Conservation (phyloP, 768 basidiomycete species). For the Sarcodon sp. region DNA sequence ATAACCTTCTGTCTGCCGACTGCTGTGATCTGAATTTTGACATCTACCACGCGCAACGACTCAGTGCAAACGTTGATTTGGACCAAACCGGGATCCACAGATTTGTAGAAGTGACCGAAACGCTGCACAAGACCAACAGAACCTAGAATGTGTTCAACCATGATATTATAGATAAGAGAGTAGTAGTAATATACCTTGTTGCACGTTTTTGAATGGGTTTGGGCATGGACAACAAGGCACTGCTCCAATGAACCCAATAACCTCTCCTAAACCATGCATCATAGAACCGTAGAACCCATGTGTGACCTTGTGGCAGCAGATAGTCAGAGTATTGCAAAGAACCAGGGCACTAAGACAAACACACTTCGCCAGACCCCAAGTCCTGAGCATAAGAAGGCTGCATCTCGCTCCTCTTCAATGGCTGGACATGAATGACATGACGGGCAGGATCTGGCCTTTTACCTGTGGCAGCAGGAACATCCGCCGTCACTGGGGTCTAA, state of each 20-base stretch:
- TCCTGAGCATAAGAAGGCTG: constrained; percentile 94
- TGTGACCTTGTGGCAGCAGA: constrained; percentile 34
- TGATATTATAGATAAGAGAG: constrained; percentile 7
- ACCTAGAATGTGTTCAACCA: constrained; percentile 27
- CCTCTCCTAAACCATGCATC: constrained; percentile 54
- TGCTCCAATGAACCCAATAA: constrained; percentile 60
- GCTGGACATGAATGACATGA: constrained; percentile 69
- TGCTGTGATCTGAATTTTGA: constrained; percentile 89
- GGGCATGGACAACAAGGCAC: constrained; percentile 77
- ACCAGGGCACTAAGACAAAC: not conserved
- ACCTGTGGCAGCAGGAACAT: not conserved
- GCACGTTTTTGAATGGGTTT: constrained; percentile 77
- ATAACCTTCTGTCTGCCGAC: constrained; percentile 86
- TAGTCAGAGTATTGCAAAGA: constrained; percentile 1
- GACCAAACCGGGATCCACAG: constrained; percentile 85
- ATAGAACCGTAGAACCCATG: constrained; percentile 83
- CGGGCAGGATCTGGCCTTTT: constrained; percentile 1
- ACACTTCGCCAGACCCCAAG: constrained; percentile 51
- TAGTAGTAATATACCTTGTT: constrained; percentile 44
- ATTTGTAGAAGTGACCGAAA: constrained; percentile 94
- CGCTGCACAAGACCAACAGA: constrained; percentile 85
- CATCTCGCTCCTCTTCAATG: constrained; percentile 77
- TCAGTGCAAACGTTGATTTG: constrained; percentile 95
- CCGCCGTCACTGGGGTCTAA: not conserved
- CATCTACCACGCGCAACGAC: constrained; percentile 73